phyloP scores from a whole-genome alignment of 2,329 filamentous ascomycete species.

The Diaporthe sp. region DNA sequence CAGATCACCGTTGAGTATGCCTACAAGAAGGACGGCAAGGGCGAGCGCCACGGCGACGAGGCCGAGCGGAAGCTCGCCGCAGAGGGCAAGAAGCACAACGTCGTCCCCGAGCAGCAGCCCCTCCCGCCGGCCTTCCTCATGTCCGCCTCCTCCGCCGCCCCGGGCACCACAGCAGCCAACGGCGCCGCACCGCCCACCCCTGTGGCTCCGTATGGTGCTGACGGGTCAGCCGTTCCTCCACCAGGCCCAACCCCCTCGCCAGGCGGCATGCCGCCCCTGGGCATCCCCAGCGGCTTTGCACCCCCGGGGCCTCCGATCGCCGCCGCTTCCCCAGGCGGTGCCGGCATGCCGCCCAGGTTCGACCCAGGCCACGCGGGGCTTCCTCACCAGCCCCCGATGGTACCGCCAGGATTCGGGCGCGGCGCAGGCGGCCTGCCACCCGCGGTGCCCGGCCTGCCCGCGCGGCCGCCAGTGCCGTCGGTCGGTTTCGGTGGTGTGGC shows the following conservation, averaged over 20 bases:
- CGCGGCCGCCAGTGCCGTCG: constrained; percentile 62
- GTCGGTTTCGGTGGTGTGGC: constrained; percentile 59
- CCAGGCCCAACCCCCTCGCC: constrained; percentile 40
- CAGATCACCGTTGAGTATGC: constrained; percentile 97
- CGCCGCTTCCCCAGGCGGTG: constrained; percentile 39
- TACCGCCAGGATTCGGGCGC: constrained; percentile 41
- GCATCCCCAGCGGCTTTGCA: constrained; percentile 52
- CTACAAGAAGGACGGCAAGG: constrained; percentile 99
- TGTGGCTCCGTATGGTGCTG: constrained; percentile 39
- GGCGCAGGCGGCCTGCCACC: constrained; percentile 57
- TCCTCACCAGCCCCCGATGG: constrained; percentile 33
- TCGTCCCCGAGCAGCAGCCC: constrained; percentile 83
- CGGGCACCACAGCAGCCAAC: constrained; percentile 32
- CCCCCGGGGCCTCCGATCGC: constrained; percentile 48
- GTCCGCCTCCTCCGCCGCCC: constrained; percentile 47
- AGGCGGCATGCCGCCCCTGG: constrained; percentile 45
- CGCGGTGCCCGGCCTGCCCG: constrained; percentile 63
- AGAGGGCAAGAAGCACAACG: constrained; percentile 94
- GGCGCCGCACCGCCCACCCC: constrained; percentile 43
- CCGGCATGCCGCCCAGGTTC: constrained; percentile 41
- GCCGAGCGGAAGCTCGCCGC: constrained; percentile 92
- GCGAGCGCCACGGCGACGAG: constrained; percentile 93
- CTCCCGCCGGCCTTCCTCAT: constrained; percentile 80
- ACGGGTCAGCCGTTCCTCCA: constrained; percentile 37
- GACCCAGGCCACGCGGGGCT: constrained; percentile 29